Evolutionary conservation across 2,329 filamentous ascomycete species (phyloP), one percentile per base, ranked within the genome.

Genomic region (Ophiosphaerella herpotricha): DNA sequence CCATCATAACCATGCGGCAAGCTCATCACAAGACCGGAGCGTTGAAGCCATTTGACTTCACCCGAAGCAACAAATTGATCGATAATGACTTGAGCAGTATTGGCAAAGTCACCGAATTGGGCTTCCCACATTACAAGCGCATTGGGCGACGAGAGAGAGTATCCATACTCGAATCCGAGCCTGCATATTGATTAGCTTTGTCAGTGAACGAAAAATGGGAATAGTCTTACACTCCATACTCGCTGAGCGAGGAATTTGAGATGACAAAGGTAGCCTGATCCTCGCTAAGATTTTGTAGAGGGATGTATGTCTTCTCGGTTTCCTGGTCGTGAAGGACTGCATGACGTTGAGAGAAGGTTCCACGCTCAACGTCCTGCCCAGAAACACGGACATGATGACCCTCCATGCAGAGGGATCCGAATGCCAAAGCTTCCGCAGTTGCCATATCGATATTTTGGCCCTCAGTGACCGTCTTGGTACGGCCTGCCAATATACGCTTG

Each of bases 121-220:
- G 94, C 94, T 79, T 99, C 94, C 94, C 94, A 99, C 86, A 99
- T 96, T 65, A 99, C 93, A 23, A 99, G 85, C 33, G 94, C 93
- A 72, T 97, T 96, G 50, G 94, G 94, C 26, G 94, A 97, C 24
- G 92, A 96, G 54, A 99, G 80, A 3, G 94, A 99, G 81, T 99
- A 99, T 54, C 94, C 94, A 69, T 99, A 99, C 77, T 99, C 94
- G 74, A 99, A 99, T 46, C 94, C 94, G 55, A 99, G 89, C 54
- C 85, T 89, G 42, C 46, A 12, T 18, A 14, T 13, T 24, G n/a
- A 36, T 74, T 64, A 74, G 69, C 38, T 34, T 34, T 7, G 18
- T 44, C 7, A 32, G 39, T 37, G 31, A 24, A 34, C 3, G 37
- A 34, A 13, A 16, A 37, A 41, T 29, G n/a, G 23, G 18, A 29